These are phyloP conservation scores for Xylaria longipes DNA, from an alignment of 495 filamentous ascomycete genomes.

Conservation along the genomic window DNA sequence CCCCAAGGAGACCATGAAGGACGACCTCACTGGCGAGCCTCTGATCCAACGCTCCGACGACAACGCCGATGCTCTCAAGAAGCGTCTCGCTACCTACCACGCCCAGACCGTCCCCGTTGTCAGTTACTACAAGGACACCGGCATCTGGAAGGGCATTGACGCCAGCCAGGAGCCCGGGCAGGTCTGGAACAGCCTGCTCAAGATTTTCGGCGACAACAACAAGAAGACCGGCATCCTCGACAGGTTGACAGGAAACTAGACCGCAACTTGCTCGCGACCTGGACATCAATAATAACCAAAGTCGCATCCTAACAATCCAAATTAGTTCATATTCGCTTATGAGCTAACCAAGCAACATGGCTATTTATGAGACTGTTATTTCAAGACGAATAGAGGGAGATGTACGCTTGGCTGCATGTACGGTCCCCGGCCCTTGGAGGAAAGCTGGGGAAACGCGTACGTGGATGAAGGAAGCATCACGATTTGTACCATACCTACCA, in stretches of 20 bases:
- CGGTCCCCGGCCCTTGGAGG: constrained; percentile 24
- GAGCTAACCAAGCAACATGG: neutral
- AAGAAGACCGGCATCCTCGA: constrained; percentile 52
- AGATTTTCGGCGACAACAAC: constrained; percentile 75
- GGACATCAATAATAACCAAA: neutral
- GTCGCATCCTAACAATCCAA: neutral
- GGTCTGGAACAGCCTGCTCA: constrained; percentile 92
- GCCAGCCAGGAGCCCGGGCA: constrained; percentile 94
- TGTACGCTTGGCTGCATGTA: constrained; percentile 26
- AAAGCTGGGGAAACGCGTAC: constrained; percentile 20
- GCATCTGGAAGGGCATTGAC: constrained; percentile 96
- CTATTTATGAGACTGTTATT: neutral
- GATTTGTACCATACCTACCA: constrained; percentile 37
- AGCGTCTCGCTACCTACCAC: constrained; percentile 93
- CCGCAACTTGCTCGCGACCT: constrained; percentile 12
- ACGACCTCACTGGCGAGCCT: constrained; percentile 96
- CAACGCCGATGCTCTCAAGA: constrained; percentile 96
- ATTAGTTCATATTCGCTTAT: neutral
- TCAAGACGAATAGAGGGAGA: neutral
- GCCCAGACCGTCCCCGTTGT: constrained; percentile 91
- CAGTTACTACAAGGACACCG: constrained; percentile 93
- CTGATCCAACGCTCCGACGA: constrained; percentile 96
- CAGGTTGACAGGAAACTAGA: constrained; percentile 52
- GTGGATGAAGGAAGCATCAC: constrained; percentile 27
- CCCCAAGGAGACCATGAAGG: constrained; percentile 91